Conservation (phyloP, 495 filamentous ascomycete species). For the Choiromyces venosus region DNA sequence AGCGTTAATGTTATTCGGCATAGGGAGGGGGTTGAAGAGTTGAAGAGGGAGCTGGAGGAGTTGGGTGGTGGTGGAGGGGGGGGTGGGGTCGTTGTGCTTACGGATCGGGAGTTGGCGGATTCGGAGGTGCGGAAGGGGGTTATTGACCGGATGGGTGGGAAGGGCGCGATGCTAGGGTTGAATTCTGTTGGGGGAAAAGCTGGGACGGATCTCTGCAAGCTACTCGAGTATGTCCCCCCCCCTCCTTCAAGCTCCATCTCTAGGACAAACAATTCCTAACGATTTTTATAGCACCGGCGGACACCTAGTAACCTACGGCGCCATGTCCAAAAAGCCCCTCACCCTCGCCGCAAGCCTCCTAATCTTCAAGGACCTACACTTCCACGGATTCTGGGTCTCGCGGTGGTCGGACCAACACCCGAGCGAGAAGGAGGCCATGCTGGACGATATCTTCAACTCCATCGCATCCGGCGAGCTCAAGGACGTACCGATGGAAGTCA, state of each 20-base stretch:
- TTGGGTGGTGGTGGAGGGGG: constrained; percentile 50
- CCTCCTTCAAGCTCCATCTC: not conserved
- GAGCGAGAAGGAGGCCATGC: constrained; percentile 65
- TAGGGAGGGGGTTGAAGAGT: constrained; percentile 54
- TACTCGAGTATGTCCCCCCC: constrained; percentile 45
- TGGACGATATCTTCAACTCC: constrained; percentile 72
- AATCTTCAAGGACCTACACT: constrained; percentile 84
- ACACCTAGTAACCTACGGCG: constrained; percentile 87
- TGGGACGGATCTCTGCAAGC: constrained; percentile 65
- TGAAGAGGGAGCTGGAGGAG: constrained; percentile 64
- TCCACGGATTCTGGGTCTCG: constrained; percentile 92
- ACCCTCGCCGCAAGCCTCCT: constrained; percentile 67
- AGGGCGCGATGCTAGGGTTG: constrained; percentile 66
- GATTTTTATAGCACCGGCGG: constrained; percentile 50
- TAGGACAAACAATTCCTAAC: not conserved
- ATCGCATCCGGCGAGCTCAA: constrained; percentile 69
- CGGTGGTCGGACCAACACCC: constrained; percentile 76
- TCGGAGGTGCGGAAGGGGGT: constrained; percentile 59
- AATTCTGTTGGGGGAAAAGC: constrained; percentile 95
- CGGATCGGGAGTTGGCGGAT: constrained; percentile 62
- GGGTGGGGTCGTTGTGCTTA: constrained; percentile 76
- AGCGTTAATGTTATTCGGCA: constrained; percentile 80
- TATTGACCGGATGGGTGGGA: constrained; percentile 57
- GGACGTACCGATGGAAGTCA: constrained; percentile 71
- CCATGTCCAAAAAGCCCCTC: constrained; percentile 83